Percentiles rank a stretch among this genome's conserved stretches.
phyloP scores from a whole-genome alignment of 805 yeast species.

The Suhomyces faveliae region DNA sequence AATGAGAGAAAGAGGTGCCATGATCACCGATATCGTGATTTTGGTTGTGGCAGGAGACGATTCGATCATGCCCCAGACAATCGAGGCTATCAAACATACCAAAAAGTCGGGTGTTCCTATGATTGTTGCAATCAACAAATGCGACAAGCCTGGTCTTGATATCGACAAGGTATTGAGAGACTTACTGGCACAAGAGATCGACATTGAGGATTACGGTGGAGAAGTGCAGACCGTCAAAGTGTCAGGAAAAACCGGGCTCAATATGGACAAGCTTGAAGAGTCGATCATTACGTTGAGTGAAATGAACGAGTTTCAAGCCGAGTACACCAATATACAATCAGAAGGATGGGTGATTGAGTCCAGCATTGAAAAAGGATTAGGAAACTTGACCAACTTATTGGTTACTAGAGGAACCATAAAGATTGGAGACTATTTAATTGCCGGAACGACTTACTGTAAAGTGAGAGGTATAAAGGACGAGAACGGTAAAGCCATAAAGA shows the following conservation, averaged over 20 bases:
- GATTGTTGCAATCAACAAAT: slow-evolving; percentile 89
- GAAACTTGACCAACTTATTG: slow-evolving; percentile 81
- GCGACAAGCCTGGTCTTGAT: slow-evolving; percentile 77
- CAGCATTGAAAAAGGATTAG: slow-evolving; percentile 75
- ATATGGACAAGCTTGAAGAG: slow-evolving; percentile 88
- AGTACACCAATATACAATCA: slow-evolving; percentile 44
- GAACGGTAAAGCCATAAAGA: slow-evolving; percentile 55
- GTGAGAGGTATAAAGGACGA: slow-evolving; percentile 79
- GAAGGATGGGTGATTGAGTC: slow-evolving; percentile 94
- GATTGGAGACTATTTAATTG: slow-evolving; percentile 71
- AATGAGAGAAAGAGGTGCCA: slow-evolving; percentile 96
- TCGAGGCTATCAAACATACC: slow-evolving; percentile 93
- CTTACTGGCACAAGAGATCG: slow-evolving; percentile 71
- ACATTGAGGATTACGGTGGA: slow-evolving; percentile 92
- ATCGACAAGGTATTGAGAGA: slow-evolving; percentile 77
- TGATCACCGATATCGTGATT: slow-evolving; percentile 86
- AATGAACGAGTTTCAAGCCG: slow-evolving; percentile 72
- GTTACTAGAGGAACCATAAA: slow-evolving; percentile 76
- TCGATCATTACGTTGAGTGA: slow-evolving; percentile 85
- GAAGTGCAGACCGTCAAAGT: slow-evolving; percentile 87
- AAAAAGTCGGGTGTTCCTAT: slow-evolving; percentile 76
- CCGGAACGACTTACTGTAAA: slow-evolving; percentile 85
- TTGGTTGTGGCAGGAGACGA: slow-evolving; percentile 97
- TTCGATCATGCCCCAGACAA: slow-evolving; percentile 96
- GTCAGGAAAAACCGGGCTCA: slow-evolving; percentile 85